Base-by-base conservation (phyloP, 2,329 filamentous ascomycete species). In the Fonsecaea monophora region DNA sequence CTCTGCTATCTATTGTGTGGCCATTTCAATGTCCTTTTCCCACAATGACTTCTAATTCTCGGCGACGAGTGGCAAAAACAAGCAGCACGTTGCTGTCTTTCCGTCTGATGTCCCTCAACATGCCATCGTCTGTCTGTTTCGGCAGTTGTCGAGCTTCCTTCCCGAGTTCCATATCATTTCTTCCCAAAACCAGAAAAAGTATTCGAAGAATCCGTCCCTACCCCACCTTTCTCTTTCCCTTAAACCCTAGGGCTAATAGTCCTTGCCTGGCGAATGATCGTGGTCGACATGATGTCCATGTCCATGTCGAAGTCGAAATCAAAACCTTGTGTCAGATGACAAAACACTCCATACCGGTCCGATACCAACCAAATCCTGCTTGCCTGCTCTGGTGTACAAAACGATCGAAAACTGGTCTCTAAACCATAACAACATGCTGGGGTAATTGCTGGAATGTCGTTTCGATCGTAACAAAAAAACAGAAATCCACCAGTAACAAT, bases 301-400 rank as follows among this genome's bases (percentile, higher is more conserved):
- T 32, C 45, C 6, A 37, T 61, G 58, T 37, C 38, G 10, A 55
- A 18, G 25, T 55, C 59, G 48, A 35, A 61, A 56, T 40, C 48
- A 34, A 37, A 61, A 42, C 5, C 57, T 37, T 59, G 61, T 62
- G 34, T 59, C 53, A 62, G 53, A 66, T 56, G 50, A 61, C 53
- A 57, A 64, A 40, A 53, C 42, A 67, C 55, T 38, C 63, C 63
- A 62, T 42, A 58, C 10, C 38, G 25, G 34, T 53, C 21, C 21
- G 42, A 54, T 59, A 35, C 48, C 56, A 38, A 37, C 34, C 35
- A 62, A 62, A 45, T 32, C 38, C 35, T 48, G 37, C 35, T 30
- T 18, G 45, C 53, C 32, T 40, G 42, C 18, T 25, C 35, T 50
- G 37, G 21, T 25, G 37, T 42, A 18, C 59, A 56, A 18, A 50